phyloP scores from a whole-genome alignment of 305 asterid species.

The Lippia alba region DNA sequence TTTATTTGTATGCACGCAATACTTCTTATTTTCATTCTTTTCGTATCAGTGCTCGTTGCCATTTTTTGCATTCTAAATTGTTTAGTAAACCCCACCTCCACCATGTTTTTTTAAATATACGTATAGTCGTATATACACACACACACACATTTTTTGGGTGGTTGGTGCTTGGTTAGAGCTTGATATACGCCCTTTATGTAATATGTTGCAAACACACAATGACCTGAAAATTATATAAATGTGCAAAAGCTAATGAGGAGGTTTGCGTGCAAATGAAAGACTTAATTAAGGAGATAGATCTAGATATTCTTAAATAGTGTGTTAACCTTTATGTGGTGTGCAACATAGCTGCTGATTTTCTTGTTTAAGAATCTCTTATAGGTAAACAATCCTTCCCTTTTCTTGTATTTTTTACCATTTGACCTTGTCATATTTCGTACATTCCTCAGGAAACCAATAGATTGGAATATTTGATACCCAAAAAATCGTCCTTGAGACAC shows the following conservation, averaged over 20 bases:
- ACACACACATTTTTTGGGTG: neutral
- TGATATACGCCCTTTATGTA: neutral
- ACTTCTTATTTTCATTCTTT: neutral
- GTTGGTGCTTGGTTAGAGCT: neutral
- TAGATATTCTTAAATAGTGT: neutral
- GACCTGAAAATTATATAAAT: neutral
- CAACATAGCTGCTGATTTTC: neutral
- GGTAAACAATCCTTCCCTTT: too few species aligned
- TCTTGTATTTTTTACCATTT: neutral
- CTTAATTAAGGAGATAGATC: neutral
- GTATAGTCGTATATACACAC: too few species aligned
- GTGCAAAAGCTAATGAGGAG: neutral
- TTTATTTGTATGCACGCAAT: neutral
- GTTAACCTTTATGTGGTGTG: neutral
- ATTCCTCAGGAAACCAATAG: conserved; percentile 76
- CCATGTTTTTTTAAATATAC: too few species aligned
- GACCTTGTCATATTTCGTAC: neutral
- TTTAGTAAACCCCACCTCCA: neutral
- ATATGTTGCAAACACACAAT: neutral
- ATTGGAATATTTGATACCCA: conserved; percentile 91
- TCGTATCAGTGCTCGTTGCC: neutral
- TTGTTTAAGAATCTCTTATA: neutral
- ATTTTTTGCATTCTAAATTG: neutral
- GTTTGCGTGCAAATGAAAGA: neutral
- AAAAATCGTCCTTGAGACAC: conserved; percentile 89